These are phyloP conservation scores for Darksidea phi DNA, from an alignment of 495 filamentous ascomycete species.

Conservation along the genomic window DNA sequence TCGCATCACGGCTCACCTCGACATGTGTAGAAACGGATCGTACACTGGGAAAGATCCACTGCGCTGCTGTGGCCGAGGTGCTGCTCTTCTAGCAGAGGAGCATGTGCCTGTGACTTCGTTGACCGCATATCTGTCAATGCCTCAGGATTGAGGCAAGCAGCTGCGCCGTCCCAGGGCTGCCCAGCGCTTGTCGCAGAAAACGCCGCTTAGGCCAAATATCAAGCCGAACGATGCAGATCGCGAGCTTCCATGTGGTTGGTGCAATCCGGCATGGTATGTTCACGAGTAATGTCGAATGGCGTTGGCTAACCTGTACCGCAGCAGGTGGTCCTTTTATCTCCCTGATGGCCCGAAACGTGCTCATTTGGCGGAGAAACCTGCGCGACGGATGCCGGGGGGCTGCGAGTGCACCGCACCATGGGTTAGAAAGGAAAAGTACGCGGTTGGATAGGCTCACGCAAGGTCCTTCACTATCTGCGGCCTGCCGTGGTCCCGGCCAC, in stretches of 20 bases:
- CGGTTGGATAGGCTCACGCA: too few species aligned
- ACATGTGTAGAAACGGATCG: neutral
- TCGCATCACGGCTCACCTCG: constrained; percentile 6
- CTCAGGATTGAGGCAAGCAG: neutral
- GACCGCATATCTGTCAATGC: neutral
- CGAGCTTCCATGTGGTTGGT: neutral
- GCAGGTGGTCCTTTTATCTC: neutral
- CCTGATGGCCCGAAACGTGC: constrained; percentile 25
- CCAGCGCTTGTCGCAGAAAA: neutral
- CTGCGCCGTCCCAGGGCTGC: neutral
- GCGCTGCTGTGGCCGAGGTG: constrained; percentile 2
- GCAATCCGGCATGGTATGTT: neutral
- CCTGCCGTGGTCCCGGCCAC: constrained; percentile 4
- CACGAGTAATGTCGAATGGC: neutral
- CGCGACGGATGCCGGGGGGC: neutral
- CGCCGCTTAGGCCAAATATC: neutral
- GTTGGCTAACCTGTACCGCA: neutral
- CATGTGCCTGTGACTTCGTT: neutral
- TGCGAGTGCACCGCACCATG: neutral
- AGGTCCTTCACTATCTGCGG: neutral
- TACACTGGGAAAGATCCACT: neutral
- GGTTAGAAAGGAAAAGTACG: too few species aligned
- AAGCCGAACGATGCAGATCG: neutral
- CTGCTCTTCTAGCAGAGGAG: neutral
- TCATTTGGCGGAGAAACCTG: neutral